These are phyloP conservation scores for Leonotis leonurus DNA, from an alignment of 257 asterid genomes.

Conservation along the genomic window DNA sequence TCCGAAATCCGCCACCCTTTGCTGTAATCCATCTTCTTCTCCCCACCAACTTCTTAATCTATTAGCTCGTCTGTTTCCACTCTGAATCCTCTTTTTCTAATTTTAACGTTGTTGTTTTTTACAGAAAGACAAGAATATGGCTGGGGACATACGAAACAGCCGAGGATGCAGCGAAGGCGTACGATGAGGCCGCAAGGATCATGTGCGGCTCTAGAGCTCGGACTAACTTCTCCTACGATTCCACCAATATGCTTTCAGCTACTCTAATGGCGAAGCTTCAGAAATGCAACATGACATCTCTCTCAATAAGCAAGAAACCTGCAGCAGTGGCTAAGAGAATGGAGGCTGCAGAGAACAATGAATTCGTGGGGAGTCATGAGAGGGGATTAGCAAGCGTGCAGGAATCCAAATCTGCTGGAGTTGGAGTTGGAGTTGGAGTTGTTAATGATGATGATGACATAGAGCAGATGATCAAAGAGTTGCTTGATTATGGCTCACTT, in stretches of 20 bases:
- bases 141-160: constrained; percentile 92
- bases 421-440: no score
- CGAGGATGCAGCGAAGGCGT: constrained; percentile 90
- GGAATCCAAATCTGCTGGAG: constrained; percentile 22
- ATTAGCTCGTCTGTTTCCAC: not conserved
- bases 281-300: constrained; percentile 57
- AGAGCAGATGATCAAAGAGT: constrained; percentile 80
- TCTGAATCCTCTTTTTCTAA: not conserved
- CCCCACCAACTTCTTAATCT: no score
- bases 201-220: constrained; percentile 83
- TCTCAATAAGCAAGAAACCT: constrained; percentile 38
- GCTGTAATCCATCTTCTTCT: constrained; percentile 31
- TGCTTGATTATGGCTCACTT: constrained; percentile 58
- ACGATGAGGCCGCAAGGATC: constrained; percentile 89
- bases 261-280: constrained; percentile 68
- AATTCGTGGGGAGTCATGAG: not conserved
- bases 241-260: constrained; percentile 52
- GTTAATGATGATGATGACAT: constrained; percentile 66
- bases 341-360: not conserved
- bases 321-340: not conserved
- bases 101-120: not conserved
- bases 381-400: constrained; percentile 5
- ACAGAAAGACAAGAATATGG: constrained; percentile 93
- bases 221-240: constrained; percentile 58
- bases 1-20: constrained; percentile 96